Evolutionary conservation across 2,329 filamentous ascomycete species (phyloP), one percentile per base, ranked within the genome.

Genomic region (Hypoxylon sp.): DNA sequence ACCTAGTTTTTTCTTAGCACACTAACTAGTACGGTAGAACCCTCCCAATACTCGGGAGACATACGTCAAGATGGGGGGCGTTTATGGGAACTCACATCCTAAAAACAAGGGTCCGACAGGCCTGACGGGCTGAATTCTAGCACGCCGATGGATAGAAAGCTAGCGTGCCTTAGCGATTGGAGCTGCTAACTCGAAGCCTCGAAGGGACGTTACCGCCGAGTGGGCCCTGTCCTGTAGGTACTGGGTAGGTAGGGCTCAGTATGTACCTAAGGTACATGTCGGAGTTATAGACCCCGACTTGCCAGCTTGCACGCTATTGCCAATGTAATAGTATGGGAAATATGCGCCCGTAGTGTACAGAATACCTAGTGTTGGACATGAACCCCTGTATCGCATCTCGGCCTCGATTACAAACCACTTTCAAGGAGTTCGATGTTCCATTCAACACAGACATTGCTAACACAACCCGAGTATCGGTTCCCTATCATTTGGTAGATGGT

Each of bases 341-440:
- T 39, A 39, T n/a, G 37, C 13, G 37, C 17, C 37, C 20, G 32
- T 48, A 43, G 28, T 32, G 43, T n/a, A n/a, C n/a, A n/a, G n/a
- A n/a, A n/a, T n/a, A n/a, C n/a, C n/a, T n/a, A n/a, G 24, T 46
- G 15, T 46, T 20, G 43, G 24, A 46, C 43, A 46, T 46, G 43
- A 28, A 43, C 55, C 56, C 56, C 47, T 59, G 60, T 55, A 63
- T 64, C 34, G 48, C 55, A 24, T 50, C 44, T 52, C 28, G 46
- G 22, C 11, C 32, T 26, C 50, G 51, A 62, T 65, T 51, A 65
- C 59, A 59, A 62, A 65, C 59, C 62, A 32, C 39, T 24, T 17
- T 22, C n/a, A n/a, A 20, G 43, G 22, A 30, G 26, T 48, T 48
- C 30, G 28, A 56, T 56, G 19, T 56, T 59, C 32, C 26, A 32